Conservation (phyloP, 208 protist species). For the Acanthamoeba triangularis region DNA sequence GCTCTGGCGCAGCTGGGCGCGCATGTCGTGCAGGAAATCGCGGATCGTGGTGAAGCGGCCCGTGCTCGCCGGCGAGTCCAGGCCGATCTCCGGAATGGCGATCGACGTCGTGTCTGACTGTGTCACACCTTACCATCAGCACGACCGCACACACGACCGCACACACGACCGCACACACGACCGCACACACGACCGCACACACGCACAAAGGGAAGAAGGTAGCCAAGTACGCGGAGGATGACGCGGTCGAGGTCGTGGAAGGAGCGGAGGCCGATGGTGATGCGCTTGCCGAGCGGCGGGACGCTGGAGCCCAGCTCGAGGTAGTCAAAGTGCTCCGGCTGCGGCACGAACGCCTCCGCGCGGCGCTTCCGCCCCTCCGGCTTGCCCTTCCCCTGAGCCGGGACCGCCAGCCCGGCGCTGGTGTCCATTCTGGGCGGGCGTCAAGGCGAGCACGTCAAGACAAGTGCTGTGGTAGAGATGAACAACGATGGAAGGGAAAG, state of each 20-base stretch:
- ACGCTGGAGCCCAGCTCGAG: constrained; percentile 27
- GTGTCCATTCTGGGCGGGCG: neutral
- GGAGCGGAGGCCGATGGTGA: neutral
- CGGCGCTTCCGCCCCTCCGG: neutral
- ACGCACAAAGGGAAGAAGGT: neutral
- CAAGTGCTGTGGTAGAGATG: too few species aligned
- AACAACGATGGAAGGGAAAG: neutral
- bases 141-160: neutral
- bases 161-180: too few species aligned
- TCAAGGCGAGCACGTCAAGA: neutral
- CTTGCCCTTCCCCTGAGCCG: neutral
- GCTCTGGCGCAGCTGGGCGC: constrained; percentile 52
- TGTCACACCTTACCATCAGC: neutral
- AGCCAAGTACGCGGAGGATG: constrained; percentile 6
- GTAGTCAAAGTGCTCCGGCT: constrained; percentile 73
- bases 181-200: too few species aligned
- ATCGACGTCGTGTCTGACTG: constrained; percentile 68
- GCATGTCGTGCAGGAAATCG: constrained; percentile 56
- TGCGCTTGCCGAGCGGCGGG: constrained; percentile 55
- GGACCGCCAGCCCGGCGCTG: neutral
- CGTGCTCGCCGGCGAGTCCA: constrained; percentile 68
- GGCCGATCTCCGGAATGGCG: constrained; percentile 59
- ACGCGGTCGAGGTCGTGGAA: constrained; percentile 44
- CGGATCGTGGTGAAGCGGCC: constrained; percentile 71
- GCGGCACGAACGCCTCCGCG: constrained; percentile 63